Conservation (phyloP, 768 basidiomycete species). For the Mycena galopus region DNA sequence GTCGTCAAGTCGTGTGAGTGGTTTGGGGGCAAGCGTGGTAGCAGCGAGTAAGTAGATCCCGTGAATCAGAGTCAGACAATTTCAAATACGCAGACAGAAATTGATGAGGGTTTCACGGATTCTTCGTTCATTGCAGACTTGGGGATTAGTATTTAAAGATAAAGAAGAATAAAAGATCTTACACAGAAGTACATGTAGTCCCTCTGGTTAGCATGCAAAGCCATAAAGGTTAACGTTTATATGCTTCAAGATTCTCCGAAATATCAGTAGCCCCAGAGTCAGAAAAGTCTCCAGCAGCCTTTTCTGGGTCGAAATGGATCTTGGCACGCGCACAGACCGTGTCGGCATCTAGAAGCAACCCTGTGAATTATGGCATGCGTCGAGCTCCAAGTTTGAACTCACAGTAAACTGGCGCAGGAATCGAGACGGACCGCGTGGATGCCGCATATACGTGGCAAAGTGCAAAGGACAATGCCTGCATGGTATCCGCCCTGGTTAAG, state of each 20-base stretch:
- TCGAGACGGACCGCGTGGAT: constrained; percentile 86
- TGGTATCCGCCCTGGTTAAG: constrained; percentile 65
- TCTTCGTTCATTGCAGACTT: background rate
- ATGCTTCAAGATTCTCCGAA: constrained; percentile 58
- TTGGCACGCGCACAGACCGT: constrained; percentile 78
- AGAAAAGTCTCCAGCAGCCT: constrained; percentile 55
- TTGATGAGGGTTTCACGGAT: background rate
- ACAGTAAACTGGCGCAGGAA: constrained; percentile 91
- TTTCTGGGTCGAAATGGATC: constrained; percentile 70
- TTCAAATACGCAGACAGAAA: background rate
- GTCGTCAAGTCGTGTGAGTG: no score
- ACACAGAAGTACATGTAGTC: constrained; percentile 55
- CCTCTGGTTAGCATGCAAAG: constrained; percentile 53
- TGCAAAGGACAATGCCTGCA: constrained; percentile 79
- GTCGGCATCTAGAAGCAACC: constrained; percentile 70
- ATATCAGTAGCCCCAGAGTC: constrained; percentile 49
- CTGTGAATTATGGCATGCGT: background rate
- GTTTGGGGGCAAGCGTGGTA: no score
- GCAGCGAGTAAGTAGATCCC: background rate
- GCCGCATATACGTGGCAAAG: constrained; percentile 87
- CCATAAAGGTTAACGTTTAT: constrained; percentile 64
- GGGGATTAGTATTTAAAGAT: background rate
- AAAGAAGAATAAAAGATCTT: background rate
- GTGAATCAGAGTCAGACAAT: no score
- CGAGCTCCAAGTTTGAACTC: constrained; percentile 38